A percentile compares a stretch with the other conserved stretches of the same genome.
These are phyloP conservation scores for Aspergillus nanangensis DNA, from an alignment of 495 filamentous ascomycete species.

Conservation along the genomic window DNA sequence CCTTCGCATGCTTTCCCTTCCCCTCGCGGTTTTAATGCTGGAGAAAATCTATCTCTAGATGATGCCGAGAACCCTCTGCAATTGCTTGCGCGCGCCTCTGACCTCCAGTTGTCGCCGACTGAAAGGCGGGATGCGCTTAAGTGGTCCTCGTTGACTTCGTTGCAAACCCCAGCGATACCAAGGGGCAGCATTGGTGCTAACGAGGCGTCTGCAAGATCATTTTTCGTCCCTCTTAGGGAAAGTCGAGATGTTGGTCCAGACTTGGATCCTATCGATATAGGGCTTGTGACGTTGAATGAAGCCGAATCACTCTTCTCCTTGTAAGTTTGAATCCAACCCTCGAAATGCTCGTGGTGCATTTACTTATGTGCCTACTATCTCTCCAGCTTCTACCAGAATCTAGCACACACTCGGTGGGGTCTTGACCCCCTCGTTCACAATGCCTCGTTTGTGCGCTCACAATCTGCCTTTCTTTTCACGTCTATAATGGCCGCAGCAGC, in stretches of 20 bases:
- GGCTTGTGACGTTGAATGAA: constrained; percentile 58
- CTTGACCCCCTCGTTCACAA: constrained; percentile 63
- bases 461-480: constrained; percentile 67
- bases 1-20: constrained; percentile 18
- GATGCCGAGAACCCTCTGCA: constrained; percentile 73
- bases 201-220: constrained; percentile 33
- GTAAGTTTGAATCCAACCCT: too few relatives aligned
- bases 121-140: constrained; percentile 14
- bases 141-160: constrained; percentile 11
- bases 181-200: constrained; percentile 2
- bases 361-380: constrained; percentile 2
- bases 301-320: constrained; percentile 59
- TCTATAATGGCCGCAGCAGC: constrained; percentile 63
- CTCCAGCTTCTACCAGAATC: constrained; percentile 60
- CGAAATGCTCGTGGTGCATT: too few relatives aligned
- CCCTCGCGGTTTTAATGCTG: constrained; percentile 25
- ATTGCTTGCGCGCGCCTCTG: constrained; percentile 64
- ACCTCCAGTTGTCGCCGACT: constrained; percentile 54
- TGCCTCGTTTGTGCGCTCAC: constrained; percentile 55
- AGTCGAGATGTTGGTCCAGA: constrained; percentile 57
- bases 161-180: constrained; percentile 7
- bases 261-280: constrained; percentile 63
- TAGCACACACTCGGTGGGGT: constrained; percentile 72
- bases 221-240: constrained; percentile 59
- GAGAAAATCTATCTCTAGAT: constrained; percentile 56